Conservation (phyloP, 164 flowering plant species). For the Stephania cephalantha region DNA sequence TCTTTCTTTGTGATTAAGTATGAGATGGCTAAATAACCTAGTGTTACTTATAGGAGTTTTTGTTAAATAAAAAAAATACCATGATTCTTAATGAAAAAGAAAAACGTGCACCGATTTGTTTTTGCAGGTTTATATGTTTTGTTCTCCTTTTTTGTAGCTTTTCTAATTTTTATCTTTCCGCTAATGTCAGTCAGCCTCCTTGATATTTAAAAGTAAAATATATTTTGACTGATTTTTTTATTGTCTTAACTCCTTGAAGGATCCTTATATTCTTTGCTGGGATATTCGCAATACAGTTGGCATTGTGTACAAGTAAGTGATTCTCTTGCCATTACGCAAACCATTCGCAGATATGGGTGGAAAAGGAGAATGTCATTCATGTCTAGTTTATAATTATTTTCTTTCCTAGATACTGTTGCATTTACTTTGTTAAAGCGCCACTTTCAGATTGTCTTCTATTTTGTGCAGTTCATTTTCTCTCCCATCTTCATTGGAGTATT, state of each 20-base stretch:
- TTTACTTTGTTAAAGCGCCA: too few species aligned
- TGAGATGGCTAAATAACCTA: not conserved
- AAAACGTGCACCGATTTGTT: not conserved
- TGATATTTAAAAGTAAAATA: too few species aligned
- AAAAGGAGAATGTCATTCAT: too few species aligned
- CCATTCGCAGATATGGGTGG: not conserved
- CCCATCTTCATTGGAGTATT: too few species aligned
- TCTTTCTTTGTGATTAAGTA: too few species aligned
- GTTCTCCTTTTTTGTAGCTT: not conserved
- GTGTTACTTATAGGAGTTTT: not conserved
- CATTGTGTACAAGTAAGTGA: conserved; percentile 87
- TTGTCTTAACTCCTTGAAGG: conserved; percentile 38
- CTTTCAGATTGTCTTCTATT: too few species aligned
- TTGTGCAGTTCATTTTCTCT: too few species aligned
- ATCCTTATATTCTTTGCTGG: conserved; percentile 94
- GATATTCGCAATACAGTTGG: conserved; percentile 74
- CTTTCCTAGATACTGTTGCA: too few species aligned
- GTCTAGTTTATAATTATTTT: too few species aligned
- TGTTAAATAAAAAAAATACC: too few species aligned
- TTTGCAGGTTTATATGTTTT: not conserved
- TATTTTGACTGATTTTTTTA: not conserved
- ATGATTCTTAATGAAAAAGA: not conserved
- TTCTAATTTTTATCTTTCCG: not conserved
- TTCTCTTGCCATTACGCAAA: too few species aligned
- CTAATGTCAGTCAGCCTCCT: too few species aligned